A percentile compares a stretch with the other conserved stretches of the same genome.
These are phyloP conservation scores for Yarrowia sp. DNA, from an alignment of 805 yeast genomes.

Conservation along the genomic window DNA sequence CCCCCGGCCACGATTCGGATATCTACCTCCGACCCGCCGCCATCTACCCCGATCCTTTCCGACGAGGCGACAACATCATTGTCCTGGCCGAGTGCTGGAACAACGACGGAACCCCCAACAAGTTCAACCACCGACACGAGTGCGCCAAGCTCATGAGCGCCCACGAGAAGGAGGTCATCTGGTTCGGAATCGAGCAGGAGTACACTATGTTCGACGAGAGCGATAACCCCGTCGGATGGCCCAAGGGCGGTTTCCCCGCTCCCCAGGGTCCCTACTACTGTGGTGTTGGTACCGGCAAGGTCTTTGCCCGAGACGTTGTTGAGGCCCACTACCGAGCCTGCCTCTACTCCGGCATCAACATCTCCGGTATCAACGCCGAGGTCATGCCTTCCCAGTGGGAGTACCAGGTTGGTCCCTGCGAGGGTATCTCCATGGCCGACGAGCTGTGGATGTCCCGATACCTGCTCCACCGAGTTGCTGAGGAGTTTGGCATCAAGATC, in stretches of 20 bases:
- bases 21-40: slow-evolving; percentile 95
- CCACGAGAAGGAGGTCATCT: slow-evolving; percentile 79
- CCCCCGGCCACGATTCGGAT: slow-evolving; percentile 97
- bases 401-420: slow-evolving; percentile 99
- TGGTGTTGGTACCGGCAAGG: slow-evolving; percentile 99
- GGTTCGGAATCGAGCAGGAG: slow-evolving; percentile 99
- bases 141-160: slow-evolving; percentile 94
- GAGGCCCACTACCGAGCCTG: slow-evolving; percentile 99
- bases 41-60: slow-evolving; percentile 94
- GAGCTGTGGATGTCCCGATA: slow-evolving; percentile 96
- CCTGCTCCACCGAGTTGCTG: slow-evolving; percentile 91
- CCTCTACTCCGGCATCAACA: slow-evolving; percentile 85
- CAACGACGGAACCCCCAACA: slow-evolving; percentile 99
- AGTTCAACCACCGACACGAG: slow-evolving; percentile 97
- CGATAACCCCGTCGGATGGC: slow-evolving; percentile 96
- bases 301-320: slow-evolving; percentile 95
- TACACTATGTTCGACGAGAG: slow-evolving; percentile 93
- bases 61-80: slow-evolving; percentile 95
- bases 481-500: slow-evolving; percentile 98
- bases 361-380: slow-evolving; percentile 98
- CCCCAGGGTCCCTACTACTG: slow-evolving; percentile 99
- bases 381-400: slow-evolving; percentile 99
- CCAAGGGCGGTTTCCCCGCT: slow-evolving; percentile 99
- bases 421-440: slow-evolving; percentile 96
- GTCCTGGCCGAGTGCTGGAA: slow-evolving; percentile 97